Evolutionary conservation across 345 rosid genomes (phyloP), one percentile per base, ranked within the genome.

Genomic region (Carallia brachiata): DNA sequence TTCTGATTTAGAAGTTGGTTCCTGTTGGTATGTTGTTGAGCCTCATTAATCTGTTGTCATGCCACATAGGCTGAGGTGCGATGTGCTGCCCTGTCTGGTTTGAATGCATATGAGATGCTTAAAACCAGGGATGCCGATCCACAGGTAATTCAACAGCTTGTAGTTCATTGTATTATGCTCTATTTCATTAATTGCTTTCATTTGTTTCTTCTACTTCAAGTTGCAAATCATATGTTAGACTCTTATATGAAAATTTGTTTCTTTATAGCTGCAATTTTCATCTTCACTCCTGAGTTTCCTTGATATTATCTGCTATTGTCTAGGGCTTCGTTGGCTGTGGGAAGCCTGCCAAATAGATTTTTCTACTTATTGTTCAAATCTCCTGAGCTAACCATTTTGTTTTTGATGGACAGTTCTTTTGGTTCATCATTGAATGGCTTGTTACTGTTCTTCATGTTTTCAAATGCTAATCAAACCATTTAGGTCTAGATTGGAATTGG

Each of bases 41-140:
- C 64, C 62, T 69, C 40, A 62, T 74, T 34, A 69, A 61, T 48
- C 50, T 68, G 52, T 50, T 79, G 54, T 69, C 31, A 67, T 76
- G 58, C 68, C 65, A 70, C 39, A 48, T 72, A 95, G 99, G 89
- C 92, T 60, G 86, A 89, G 71, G 84, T 92, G 4, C 90, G 99
- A 15, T 73, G 92, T 68, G 83, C 92, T 55, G 82, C 94, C 5
- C 77, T 95, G 66, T 81, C 87, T 62, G 79, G 86, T 78, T 84
- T 95, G 64, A 86, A 81, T 55, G 37, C 66, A 48, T 72, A 82
- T 71, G 84, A 75, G 65, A 75, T 83, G 74, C 68, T 85, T 70
- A 85, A 86, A 80, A 64, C 75, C 52, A 76, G 72, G 52, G 59
- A 72, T 61, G 75, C 73, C 82, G 89, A 82, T 76, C 73, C 87